These are phyloP conservation scores for Coemansia umbellata DNA, from an alignment of 192 early-diverging fungal species.

Conservation along the genomic window DNA sequence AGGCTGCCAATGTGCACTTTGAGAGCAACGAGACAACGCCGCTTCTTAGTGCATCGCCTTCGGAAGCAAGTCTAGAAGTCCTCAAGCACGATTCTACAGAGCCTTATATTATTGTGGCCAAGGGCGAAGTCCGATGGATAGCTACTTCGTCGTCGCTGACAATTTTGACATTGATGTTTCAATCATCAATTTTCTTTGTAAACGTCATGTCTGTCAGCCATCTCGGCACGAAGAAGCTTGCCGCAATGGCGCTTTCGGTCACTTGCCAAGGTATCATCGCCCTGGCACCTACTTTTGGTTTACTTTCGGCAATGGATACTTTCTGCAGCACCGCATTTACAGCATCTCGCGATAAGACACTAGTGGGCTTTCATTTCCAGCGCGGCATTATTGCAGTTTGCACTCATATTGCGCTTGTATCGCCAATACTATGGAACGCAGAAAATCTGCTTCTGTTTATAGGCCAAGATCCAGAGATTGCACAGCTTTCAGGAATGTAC, in stretches of 20 bases:
- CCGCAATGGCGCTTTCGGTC: slow-evolving; percentile 5
- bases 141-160: slow-evolving; percentile 22
- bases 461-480: slow-evolving; percentile 73
- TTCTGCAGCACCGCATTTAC: slow-evolving; percentile 18
- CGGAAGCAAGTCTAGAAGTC: slow-evolving; percentile 14
- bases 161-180: not conserved
- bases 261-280: not conserved
- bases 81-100: slow-evolving; percentile 18
- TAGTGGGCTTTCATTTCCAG: slow-evolving; percentile 13
- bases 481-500: slow-evolving; percentile 57
- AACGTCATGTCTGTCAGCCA: not conserved
- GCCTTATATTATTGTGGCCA: slow-evolving; percentile 13
- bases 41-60: slow-evolving; percentile 14
- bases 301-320: slow-evolving; percentile 11
- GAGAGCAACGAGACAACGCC: slow-evolving; percentile 15
- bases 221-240: slow-evolving; percentile 7
- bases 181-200: not conserved
- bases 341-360: slow-evolving; percentile 5
- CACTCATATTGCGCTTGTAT: slow-evolving; percentile 55
- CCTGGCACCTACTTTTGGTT: not conserved
- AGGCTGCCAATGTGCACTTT: slow-evolving; percentile 4
- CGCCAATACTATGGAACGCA: slow-evolving; percentile 61
- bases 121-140: slow-evolving; percentile 21
- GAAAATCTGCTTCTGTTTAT: slow-evolving; percentile 62
- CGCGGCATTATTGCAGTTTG: slow-evolving; percentile 1